Conservation (phyloP, 1,284 basidiomycete species). For the Athelia sp. region DNA sequence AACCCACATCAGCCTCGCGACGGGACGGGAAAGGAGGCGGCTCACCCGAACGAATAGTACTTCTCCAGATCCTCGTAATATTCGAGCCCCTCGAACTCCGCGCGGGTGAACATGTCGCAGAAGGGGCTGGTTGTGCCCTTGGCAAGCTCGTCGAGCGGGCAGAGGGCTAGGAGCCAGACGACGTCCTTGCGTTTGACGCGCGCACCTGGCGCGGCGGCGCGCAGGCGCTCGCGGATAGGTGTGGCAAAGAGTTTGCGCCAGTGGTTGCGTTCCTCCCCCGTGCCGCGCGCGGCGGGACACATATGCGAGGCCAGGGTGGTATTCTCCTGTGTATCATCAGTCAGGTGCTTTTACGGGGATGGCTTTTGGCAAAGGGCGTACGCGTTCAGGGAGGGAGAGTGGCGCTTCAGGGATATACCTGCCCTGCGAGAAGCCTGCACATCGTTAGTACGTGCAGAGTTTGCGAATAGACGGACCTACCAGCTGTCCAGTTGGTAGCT, state of each 20-base stretch:
- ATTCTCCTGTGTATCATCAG: constrained; percentile 40
- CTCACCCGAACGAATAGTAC: constrained; percentile 69
- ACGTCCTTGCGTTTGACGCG: constrained; percentile 55
- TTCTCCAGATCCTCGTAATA: constrained; percentile 74
- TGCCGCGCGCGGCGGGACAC: constrained; percentile 55
- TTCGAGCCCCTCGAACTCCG: constrained; percentile 61
- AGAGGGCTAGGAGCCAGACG: constrained; percentile 63
- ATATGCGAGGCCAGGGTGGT: constrained; percentile 69
- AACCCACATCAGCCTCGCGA: too few species aligned
- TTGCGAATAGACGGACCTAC: constrained; percentile 24
- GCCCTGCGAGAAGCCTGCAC: constrained; percentile 47
- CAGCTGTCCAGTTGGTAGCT: constrained; percentile 67
- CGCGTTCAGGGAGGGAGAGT: too few species aligned
- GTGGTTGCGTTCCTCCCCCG: constrained; percentile 35
- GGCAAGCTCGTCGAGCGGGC: constrained; percentile 70
- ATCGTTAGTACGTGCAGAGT: background rate
- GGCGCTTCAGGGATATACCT: constrained; percentile 42
- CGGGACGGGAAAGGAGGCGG: too few species aligned
- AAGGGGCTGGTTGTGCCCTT: constrained; percentile 55
- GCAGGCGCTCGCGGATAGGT: constrained; percentile 56
- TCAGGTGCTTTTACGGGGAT: constrained; percentile 3
- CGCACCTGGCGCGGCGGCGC: constrained; percentile 56
- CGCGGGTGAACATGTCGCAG: constrained; percentile 58
- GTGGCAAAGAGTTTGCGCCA: constrained; percentile 58
- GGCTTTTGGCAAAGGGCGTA: constrained; percentile 34